Percentiles rank a stretch among this genome's conserved stretches.
Evolutionary conservation across 2,329 filamentous ascomycete genomes (phyloP).

Genomic region (Cordyceps cateniannulata): DNA sequence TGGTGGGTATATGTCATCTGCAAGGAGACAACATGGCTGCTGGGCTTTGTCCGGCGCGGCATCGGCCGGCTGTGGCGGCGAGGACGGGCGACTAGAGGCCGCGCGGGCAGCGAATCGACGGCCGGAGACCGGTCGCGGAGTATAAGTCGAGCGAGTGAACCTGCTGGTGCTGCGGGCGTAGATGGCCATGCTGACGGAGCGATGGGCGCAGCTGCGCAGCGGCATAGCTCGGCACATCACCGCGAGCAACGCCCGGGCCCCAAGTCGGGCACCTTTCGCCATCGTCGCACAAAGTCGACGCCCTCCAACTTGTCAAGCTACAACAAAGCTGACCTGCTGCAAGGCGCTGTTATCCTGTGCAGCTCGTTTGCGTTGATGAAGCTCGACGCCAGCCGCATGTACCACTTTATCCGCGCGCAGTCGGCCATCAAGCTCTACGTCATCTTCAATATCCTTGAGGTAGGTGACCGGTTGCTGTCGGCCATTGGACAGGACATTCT

Average conservation of each 20-base stretch:
- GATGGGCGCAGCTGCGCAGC: slow-evolving; percentile 5
- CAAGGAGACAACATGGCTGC: slow-evolving; percentile 66
- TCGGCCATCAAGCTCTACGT: slow-evolving; percentile 98
- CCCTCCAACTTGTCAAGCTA: slow-evolving; percentile 80
- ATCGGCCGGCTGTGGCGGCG: slow-evolving; percentile 70
- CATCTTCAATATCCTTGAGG: slow-evolving; percentile 95
- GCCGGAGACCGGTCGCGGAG: slow-evolving; percentile 32
- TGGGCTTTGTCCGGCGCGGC: slow-evolving; percentile 72
- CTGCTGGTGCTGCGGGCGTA: slow-evolving; percentile 13
- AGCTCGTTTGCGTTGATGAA: slow-evolving; percentile 82
- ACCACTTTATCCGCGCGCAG: slow-evolving; percentile 93
- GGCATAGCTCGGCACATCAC: slow-evolving; percentile 14
- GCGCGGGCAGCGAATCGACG: slow-evolving; percentile 25
- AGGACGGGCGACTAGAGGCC: slow-evolving; percentile 37
- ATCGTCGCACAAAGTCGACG: slow-evolving; percentile 73
- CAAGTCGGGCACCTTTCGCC: slow-evolving; percentile 37
- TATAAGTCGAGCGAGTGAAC: slow-evolving; percentile 29
- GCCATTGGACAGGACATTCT: slow-evolving; percentile 93
- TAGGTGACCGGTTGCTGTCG: slow-evolving; percentile 81
- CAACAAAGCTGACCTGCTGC: slow-evolving; percentile 92
- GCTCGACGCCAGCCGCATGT: slow-evolving; percentile 94
- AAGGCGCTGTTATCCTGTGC: slow-evolving; percentile 79
- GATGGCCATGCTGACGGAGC: background rate
- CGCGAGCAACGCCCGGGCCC: slow-evolving; percentile 24
- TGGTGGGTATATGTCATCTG: slow-evolving; percentile 72